Conservation (phyloP, 1,139 yeast species). For the Saccharomycopsis hybrid region DNA sequence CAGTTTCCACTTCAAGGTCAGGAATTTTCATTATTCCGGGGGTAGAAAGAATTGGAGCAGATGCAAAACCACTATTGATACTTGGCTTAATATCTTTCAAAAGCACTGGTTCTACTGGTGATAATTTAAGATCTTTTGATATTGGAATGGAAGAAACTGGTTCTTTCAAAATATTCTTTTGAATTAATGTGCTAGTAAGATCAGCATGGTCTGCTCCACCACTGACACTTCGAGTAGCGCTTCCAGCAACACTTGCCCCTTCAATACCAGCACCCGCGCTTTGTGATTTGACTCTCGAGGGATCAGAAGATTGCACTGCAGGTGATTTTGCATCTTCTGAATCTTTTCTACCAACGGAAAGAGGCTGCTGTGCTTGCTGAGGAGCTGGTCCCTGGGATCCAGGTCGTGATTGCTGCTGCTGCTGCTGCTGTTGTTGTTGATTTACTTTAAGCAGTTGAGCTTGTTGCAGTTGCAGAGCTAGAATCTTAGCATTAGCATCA, state of each 20-base stretch:
- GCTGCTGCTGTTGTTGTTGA: constrained; percentile 20
- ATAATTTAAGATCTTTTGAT: constrained; percentile 59
- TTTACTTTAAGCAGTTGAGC: constrained; percentile 18
- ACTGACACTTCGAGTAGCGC: too few relatives aligned
- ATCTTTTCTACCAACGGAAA: too few relatives aligned
- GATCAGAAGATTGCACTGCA: too few relatives aligned
- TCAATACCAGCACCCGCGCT: too few relatives aligned
- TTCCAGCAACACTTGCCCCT: too few relatives aligned
- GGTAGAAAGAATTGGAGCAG: constrained; percentile 56
- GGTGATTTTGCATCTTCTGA: too few relatives aligned
- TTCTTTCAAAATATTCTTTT: constrained; percentile 48
- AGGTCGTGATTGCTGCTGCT: neutral
- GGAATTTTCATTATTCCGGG: constrained; percentile 78
- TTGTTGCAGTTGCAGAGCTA: too few relatives aligned
- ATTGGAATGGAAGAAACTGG: constrained; percentile 71
- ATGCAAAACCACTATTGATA: constrained; percentile 79
- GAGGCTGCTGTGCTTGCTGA: too few relatives aligned
- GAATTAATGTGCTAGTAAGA: constrained; percentile 12
- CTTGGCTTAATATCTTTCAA: constrained; percentile 71
- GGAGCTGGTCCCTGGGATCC: too few relatives aligned
- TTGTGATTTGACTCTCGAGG: too few relatives aligned
- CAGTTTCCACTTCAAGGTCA: constrained; percentile 68
- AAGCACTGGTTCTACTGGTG: constrained; percentile 56
- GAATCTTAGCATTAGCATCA: too few relatives aligned
- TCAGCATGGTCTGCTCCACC: too few relatives aligned